Conservation (phyloP, 495 filamentous ascomycete species). For the Lasiosphaeria miniovina region DNA sequence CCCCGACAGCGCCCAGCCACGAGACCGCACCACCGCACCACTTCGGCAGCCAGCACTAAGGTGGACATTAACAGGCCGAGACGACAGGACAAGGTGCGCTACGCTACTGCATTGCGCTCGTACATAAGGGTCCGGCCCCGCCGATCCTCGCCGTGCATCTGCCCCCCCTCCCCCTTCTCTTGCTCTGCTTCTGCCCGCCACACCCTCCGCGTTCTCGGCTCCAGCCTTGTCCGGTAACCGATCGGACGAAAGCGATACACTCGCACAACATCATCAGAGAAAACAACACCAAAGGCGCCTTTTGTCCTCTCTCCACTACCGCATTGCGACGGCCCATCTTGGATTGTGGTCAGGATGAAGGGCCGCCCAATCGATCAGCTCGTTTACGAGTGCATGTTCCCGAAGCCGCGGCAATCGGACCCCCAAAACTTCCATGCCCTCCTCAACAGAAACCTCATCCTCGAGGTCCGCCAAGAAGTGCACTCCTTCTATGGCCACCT, state of each 20-base stretch:
- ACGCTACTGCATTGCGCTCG: no score
- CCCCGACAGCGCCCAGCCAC: conserved; percentile 4
- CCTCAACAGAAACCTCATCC: conserved; percentile 65
- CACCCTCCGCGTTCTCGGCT: neutral
- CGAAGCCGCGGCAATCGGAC: conserved; percentile 48
- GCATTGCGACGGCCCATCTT: neutral
- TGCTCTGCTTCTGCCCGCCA: neutral
- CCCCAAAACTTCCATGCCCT: conserved; percentile 52
- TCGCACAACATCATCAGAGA: neutral
- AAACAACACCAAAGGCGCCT: neutral
- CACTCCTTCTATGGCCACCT: conserved; percentile 81
- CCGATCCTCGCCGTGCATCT: neutral
- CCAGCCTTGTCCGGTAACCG: neutral
- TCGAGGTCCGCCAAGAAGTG: conserved; percentile 83
- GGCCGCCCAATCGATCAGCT: conserved; percentile 51
- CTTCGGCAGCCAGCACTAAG: neutral
- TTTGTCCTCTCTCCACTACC: neutral
- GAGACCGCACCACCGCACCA: neutral
- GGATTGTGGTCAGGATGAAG: conserved; percentile 44
- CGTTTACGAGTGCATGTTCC: conserved; percentile 55
- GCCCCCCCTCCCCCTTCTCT: neutral
- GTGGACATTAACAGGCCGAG: no score
- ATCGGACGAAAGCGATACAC: neutral
- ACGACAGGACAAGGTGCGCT: no score
- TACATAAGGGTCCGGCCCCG: neutral